A percentile compares a stretch with the other conserved stretches of the same genome.
phyloP scores from a whole-genome alignment of 768 basidiomycete genomes.

The Suillus clintonianus region DNA sequence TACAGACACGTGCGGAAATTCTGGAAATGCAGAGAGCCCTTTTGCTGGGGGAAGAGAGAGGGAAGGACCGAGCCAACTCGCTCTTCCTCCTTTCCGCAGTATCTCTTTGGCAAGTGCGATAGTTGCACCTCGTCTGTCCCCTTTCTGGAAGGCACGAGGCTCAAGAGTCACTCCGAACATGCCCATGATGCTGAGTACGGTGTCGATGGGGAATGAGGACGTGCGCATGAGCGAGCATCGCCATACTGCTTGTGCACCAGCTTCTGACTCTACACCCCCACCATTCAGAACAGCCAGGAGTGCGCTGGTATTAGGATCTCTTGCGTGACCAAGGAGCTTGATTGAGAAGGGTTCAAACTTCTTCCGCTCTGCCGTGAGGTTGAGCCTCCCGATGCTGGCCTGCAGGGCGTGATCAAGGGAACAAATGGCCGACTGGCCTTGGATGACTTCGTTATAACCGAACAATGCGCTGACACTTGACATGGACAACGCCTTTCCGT shows the following conservation, averaged over 20 bases:
- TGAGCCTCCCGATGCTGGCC: background rate
- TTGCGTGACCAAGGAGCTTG: background rate
- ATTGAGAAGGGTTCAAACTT: background rate
- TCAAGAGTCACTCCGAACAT: slow-evolving; percentile 4
- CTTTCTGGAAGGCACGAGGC: background rate
- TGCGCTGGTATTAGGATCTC: background rate
- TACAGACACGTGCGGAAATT: background rate
- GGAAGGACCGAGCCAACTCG: background rate
- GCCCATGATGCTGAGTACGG: slow-evolving; percentile 7
- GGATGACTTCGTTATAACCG: background rate
- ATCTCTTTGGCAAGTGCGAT: slow-evolving; percentile 2
- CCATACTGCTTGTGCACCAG: slow-evolving; percentile 5
- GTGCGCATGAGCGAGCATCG: slow-evolving; percentile 3
- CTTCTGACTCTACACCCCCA: background rate
- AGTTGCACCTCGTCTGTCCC: slow-evolving; percentile 3
- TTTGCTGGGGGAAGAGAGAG: slow-evolving; percentile 1
- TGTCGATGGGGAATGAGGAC: slow-evolving; percentile 1
- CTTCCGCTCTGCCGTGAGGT: background rate
- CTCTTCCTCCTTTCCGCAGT: background rate
- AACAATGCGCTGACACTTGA: background rate
- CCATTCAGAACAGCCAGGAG: background rate
- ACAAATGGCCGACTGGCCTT: background rate
- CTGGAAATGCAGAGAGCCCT: background rate
- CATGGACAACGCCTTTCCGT: background rate
- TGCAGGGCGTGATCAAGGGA: background rate